Percentiles rank a stretch among this genome's conserved stretches.
Conservation (phyloP, 2,329 filamentous ascomycete genomes). For the Albifimbria verrucaria region DNA sequence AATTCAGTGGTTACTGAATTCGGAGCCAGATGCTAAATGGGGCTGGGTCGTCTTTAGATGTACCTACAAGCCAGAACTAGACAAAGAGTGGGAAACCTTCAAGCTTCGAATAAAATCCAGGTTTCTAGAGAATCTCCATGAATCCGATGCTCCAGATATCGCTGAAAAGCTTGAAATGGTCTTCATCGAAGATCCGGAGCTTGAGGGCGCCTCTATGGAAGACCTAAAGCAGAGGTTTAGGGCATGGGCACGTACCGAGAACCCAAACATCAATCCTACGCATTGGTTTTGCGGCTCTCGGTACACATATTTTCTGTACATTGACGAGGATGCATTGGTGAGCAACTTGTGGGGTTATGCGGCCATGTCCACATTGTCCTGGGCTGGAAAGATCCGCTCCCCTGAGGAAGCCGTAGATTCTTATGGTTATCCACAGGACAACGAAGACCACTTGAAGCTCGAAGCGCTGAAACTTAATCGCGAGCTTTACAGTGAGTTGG, state of each 20-base stretch:
- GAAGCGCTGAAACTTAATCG: neutral
- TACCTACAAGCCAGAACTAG: neutral
- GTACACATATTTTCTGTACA: slow-evolving; percentile 10
- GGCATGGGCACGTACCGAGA: slow-evolving; percentile 4
- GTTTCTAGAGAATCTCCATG: neutral
- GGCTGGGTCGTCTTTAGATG: neutral
- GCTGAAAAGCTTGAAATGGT: slow-evolving; percentile 10
- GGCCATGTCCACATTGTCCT: neutral
- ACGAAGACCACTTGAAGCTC: neutral
- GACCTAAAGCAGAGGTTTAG: slow-evolving; percentile 9
- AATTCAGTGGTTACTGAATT: neutral
- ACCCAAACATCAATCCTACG: neutral
- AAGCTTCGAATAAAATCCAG: neutral
- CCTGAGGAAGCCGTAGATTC: neutral
- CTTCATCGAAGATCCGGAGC: slow-evolving; percentile 12
- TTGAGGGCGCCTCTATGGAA: slow-evolving; percentile 11
- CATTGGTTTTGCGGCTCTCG: slow-evolving; percentile 2
- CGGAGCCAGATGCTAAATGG: neutral
- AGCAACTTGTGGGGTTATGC: neutral
- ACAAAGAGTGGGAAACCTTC: neutral
- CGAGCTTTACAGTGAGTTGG: neutral
- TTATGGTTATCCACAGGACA: neutral
- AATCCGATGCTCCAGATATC: slow-evolving; percentile 9
- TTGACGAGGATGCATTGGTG: slow-evolving; percentile 7
- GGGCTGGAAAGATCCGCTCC: neutral